Conservation (phyloP, 768 basidiomycete genomes). For the Dictyophora rubrovolvata region DNA sequence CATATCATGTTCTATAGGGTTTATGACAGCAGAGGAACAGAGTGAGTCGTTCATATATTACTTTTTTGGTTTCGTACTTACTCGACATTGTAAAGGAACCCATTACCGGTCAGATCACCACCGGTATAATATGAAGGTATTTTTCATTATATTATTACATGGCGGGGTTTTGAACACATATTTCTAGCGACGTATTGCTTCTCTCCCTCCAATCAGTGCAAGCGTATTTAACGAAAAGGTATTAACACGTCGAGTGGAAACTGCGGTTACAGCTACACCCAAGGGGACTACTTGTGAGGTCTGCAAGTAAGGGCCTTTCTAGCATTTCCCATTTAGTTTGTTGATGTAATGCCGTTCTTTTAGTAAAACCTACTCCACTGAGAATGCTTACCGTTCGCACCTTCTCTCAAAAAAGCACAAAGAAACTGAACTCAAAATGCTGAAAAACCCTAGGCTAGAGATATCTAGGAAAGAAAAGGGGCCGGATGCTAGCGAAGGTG, state of each 20-base stretch:
- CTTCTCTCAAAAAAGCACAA: conserved; percentile 82
- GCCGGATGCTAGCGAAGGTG: not conserved
- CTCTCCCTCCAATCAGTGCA: conserved; percentile 73
- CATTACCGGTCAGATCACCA: conserved; percentile 95
- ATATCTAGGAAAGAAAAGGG: conserved; percentile 6
- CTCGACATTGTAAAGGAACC: conserved; percentile 35
- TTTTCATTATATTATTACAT: not conserved
- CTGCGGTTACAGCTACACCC: conserved; percentile 52
- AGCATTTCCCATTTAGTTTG: not conserved
- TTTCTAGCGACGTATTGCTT: conserved; percentile 66
- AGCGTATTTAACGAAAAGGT: conserved; percentile 83
- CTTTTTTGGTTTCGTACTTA: not conserved
- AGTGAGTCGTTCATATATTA: conserved; percentile 33
- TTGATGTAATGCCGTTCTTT: not conserved
- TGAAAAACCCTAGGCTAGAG: conserved; percentile 17
- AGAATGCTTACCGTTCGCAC: conserved; percentile 85
- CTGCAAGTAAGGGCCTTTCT: conserved; percentile 62
- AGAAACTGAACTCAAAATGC: conserved; percentile 54
- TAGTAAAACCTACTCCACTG: conserved; percentile 83
- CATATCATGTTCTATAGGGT: conserved; percentile 83
- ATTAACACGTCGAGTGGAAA: conserved; percentile 65
- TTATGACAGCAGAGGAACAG: conserved; percentile 73
- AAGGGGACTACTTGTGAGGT: conserved; percentile 56
- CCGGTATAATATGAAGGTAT: conserved; percentile 88
- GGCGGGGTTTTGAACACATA: not conserved